A percentile compares a stretch with the other conserved stretches of the same genome.
phyloP scores from a whole-genome alignment of 2,329 filamentous ascomycete genomes.

The Decorospora gaudefroyi region DNA sequence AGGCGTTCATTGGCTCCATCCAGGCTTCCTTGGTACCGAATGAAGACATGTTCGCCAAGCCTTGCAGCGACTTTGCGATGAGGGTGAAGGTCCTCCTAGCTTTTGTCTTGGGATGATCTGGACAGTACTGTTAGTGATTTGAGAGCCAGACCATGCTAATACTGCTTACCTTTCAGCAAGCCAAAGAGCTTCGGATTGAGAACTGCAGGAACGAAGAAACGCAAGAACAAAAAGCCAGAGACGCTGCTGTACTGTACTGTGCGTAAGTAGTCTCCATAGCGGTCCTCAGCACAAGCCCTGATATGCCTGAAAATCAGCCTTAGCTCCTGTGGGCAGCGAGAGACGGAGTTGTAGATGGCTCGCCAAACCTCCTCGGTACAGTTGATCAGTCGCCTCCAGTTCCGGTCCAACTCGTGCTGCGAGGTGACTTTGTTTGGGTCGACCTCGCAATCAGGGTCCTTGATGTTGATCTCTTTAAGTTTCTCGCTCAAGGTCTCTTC shows the following conservation, averaged over 20 bases:
- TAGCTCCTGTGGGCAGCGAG: conserved; percentile 77
- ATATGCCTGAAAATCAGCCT: conserved; percentile 88
- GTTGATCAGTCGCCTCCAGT: conserved; percentile 77
- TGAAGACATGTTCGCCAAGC: conserved; percentile 84
- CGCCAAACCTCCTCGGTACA: conserved; percentile 85
- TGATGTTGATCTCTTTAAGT: conserved; percentile 84
- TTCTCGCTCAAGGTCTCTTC: conserved; percentile 86
- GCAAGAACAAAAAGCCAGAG: conserved; percentile 89
- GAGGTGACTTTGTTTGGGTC: conserved; percentile 77
- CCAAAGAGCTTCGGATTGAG: conserved; percentile 94
- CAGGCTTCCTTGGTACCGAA: conserved; percentile 96
- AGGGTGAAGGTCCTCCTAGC: conserved; percentile 88
- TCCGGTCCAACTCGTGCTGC: conserved; percentile 74
- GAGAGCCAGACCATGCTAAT: not conserved
- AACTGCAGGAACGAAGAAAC: conserved; percentile 96
- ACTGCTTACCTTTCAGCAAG: conserved; percentile 67
- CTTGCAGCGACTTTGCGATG: conserved; percentile 90
- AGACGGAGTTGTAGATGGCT: conserved; percentile 74
- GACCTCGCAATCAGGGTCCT: conserved; percentile 91
- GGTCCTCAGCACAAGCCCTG: conserved; percentile 87
- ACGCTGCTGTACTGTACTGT: conserved; percentile 93
- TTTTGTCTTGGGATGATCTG: conserved; percentile 78
- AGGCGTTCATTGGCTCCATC: conserved; percentile 98
- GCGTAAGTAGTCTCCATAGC: conserved; percentile 88
- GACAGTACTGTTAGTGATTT: conserved; percentile 23